Base-by-base conservation (phyloP, 2,329 filamentous ascomycete species). In the Akanthomyces lecanii region DNA sequence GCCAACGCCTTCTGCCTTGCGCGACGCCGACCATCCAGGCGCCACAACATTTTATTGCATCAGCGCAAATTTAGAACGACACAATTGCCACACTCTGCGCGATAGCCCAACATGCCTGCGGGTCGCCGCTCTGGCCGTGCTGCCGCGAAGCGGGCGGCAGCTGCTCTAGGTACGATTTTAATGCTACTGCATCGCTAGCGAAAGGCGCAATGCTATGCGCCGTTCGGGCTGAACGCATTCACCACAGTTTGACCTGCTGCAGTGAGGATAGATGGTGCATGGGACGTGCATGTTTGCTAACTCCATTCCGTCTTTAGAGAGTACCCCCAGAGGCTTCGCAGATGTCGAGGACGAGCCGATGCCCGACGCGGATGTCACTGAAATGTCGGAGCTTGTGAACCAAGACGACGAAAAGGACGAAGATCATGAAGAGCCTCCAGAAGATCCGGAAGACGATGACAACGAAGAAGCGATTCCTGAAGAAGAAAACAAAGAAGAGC, bases 61-160 rank as follows among this genome's bases (percentile, higher is more conserved):
- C 23, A 25, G 33, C 18, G 25, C 30, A 40, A n/a, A 40, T 38
- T 25, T 1, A 23, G 3, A 23, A 45, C 25, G 16, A 11, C 48
- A 23, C 25, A 33, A 52, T 44, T 44, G 25, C 33, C 21, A n/a
- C 5, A 12, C 8, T 14, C 10, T 10, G 10, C 38, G 21, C 50
- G 21, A 54, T 54, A 53, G 23, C 33, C 4, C 47, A 63, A 45
- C 25, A 68, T 67, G 66, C 52, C 66, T 62, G 63, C 66, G 53
- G 79, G 79, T 66, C 78, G 79, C 72, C 76, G 81, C 71, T 81
- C 81, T 67, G 81, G 81, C 66, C 79, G 81, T 74, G 80, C 81
- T 67, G 81, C 81, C 66, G 81, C 81, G 52, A 82, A 80, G 73
- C 80, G 79, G 71, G 81, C 81, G 65, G 79, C 81, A 65, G 81